Conservation (phyloP, 108 stramenopile species). For the Skeletonema menzelii region DNA sequence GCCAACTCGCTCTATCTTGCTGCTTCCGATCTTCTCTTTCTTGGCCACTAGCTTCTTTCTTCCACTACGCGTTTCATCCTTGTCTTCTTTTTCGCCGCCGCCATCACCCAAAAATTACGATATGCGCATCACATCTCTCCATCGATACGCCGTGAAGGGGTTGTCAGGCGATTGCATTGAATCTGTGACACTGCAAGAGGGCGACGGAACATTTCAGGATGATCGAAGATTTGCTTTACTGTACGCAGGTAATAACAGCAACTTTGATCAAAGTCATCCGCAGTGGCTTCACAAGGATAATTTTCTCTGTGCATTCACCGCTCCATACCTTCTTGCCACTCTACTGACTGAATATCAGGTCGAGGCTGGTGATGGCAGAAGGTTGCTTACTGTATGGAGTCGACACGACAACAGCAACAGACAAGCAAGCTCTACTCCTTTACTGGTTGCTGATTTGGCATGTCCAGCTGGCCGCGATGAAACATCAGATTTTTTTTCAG, state of each 20-base stretch:
- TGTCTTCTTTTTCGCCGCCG: background rate
- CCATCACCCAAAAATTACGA: slow-evolving; percentile 14
- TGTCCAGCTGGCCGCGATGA: slow-evolving; percentile 30
- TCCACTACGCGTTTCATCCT: background rate
- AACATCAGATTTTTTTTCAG: slow-evolving; percentile 51
- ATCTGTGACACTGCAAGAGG: slow-evolving; percentile 17
- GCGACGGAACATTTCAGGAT: slow-evolving; percentile 62
- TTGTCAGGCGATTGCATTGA: slow-evolving; percentile 40
- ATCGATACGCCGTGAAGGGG: slow-evolving; percentile 68
- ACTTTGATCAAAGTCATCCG: slow-evolving; percentile 32
- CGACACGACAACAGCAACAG: slow-evolving; percentile 4
- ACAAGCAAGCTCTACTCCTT: slow-evolving; percentile 9
- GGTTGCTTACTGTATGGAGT: slow-evolving; percentile 38
- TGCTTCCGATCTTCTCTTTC: background rate
- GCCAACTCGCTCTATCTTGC: background rate
- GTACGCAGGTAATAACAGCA: background rate
- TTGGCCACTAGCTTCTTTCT: background rate
- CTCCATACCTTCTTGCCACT: slow-evolving; percentile 52
- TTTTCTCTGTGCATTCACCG: slow-evolving; percentile 68
- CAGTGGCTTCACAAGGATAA: slow-evolving; percentile 70
- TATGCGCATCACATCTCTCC: slow-evolving; percentile 41
- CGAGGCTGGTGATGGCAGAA: background rate
- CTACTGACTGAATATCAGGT: slow-evolving; percentile 34
- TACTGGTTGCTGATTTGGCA: slow-evolving; percentile 46
- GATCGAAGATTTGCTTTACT: slow-evolving; percentile 67